A percentile compares a stretch with the other conserved stretches of the same genome.
These are phyloP conservation scores for Cutaneotrichosporon curvatum DNA, from an alignment of 1,284 basidiomycete species.

Conservation along the genomic window DNA sequence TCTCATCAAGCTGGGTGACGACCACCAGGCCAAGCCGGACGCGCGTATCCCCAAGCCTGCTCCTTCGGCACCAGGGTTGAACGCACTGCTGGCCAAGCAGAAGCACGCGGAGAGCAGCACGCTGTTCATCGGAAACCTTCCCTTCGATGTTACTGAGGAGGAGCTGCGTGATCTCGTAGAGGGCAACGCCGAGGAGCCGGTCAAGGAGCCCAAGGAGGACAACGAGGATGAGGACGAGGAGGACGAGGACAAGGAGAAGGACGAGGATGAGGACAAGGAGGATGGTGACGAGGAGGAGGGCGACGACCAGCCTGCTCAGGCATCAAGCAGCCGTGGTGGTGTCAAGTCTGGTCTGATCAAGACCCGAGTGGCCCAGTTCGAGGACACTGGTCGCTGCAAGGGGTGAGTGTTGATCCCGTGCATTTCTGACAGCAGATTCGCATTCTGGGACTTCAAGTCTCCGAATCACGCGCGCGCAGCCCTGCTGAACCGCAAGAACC, in stretches of 20 bases:
- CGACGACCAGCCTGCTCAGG: constrained; percentile 35
- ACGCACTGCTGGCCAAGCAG: constrained; percentile 39
- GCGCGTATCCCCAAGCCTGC: constrained; percentile 50
- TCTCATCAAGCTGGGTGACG: constrained; percentile 86
- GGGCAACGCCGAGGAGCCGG: constrained; percentile 36
- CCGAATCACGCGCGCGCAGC: constrained; percentile 71
- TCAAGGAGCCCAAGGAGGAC: constrained; percentile 17
- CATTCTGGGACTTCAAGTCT: constrained; percentile 85
- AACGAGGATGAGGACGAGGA: constrained; percentile 15
- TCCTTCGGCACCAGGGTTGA: constrained; percentile 22
- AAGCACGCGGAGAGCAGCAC: constrained; percentile 34
- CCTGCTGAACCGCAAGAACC: constrained; percentile 76
- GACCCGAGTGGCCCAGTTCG: constrained; percentile 87
- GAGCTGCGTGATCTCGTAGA: constrained; percentile 54
- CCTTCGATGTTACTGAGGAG: constrained; percentile 71
- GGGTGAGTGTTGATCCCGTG: constrained; percentile 55
- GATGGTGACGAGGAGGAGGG: constrained; percentile 13
- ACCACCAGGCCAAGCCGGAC: constrained; percentile 49
- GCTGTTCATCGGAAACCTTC: constrained; percentile 42
- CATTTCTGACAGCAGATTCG: constrained; percentile 58
- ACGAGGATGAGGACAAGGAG: constrained; percentile 27
- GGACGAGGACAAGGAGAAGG: constrained; percentile 19
- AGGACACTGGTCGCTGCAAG: constrained; percentile 90
- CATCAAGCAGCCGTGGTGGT: constrained; percentile 30
- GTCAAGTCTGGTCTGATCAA: constrained; percentile 69